Percentiles rank a stretch among this genome's conserved stretches.
These are phyloP conservation scores for Prunus armeniaca DNA, from an alignment of 306 rosid species.

Conservation along the genomic window DNA sequence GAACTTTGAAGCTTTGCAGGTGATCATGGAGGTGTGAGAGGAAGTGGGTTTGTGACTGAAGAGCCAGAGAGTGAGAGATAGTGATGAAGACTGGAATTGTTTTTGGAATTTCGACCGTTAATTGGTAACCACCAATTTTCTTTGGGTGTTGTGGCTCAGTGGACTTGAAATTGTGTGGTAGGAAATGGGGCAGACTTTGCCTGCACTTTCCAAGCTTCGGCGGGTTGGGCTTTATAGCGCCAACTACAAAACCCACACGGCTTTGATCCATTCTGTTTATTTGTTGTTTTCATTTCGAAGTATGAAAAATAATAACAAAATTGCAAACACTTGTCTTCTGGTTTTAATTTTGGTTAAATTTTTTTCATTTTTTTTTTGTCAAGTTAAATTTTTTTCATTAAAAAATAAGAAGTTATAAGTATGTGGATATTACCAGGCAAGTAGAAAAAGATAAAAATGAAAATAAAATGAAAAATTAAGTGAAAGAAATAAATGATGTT, in stretches of 20 bases:
- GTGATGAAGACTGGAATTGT: not conserved
- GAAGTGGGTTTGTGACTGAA: not conserved
- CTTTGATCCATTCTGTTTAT: not conserved
- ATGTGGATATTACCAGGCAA: too few relatives aligned
- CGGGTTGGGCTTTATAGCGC: not conserved
- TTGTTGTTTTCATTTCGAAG: not conserved
- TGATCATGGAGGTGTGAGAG: conserved; percentile 36
- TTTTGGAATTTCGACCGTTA: conserved; percentile 24
- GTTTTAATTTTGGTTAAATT: too few relatives aligned
- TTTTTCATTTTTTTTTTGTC: too few relatives aligned
- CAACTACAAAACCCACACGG: not conserved
- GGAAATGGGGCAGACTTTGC: not conserved
- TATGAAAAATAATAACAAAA: not conserved
- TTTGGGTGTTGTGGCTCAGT: conserved; percentile 3
- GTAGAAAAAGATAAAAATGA: too few relatives aligned
- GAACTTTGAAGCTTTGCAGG: conserved; percentile 44
- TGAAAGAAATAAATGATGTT: too few relatives aligned
- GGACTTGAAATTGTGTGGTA: conserved; percentile 1
- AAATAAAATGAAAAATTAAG: too few relatives aligned
- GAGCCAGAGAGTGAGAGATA: not conserved
- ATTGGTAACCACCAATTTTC: conserved; percentile 24
- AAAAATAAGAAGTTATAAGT: too few relatives aligned
- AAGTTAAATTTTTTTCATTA: too few relatives aligned
- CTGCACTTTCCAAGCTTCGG: not conserved
- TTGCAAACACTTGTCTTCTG: not conserved